Percentiles rank a stretch among this genome's conserved stretches.
phyloP scores from a whole-genome alignment of 345 rosid species.

The Aquilaria yunnanensis region DNA sequence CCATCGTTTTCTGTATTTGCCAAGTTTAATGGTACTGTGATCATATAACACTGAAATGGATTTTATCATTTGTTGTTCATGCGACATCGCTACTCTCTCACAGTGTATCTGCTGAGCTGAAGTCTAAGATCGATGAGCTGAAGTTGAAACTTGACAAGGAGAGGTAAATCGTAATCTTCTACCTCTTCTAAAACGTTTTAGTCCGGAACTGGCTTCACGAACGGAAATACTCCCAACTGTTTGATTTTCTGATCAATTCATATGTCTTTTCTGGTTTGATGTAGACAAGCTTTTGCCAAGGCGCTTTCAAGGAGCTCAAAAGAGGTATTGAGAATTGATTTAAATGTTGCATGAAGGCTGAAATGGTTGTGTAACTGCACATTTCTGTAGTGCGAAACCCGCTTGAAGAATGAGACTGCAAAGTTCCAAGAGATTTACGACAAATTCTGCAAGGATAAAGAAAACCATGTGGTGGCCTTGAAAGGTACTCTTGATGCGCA shows the following conservation, averaged over 20 bases:
- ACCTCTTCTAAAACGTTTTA: not conserved
- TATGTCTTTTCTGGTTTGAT: slow-evolving; percentile 6
- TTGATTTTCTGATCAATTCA: not conserved
- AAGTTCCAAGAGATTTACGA: slow-evolving; percentile 60
- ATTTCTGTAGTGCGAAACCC: slow-evolving; percentile 49
- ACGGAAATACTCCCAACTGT: not conserved
- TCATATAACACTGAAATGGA: no score
- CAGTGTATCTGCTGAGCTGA: slow-evolving; percentile 70
- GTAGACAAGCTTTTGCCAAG: slow-evolving; percentile 61
- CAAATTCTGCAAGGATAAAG: slow-evolving; percentile 64
- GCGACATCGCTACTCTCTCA: slow-evolving; percentile 6
- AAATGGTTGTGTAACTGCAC: slow-evolving; percentile 4
- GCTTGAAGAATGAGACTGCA: slow-evolving; percentile 56
- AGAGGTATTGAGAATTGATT: slow-evolving; percentile 41
- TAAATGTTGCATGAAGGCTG: not conserved
- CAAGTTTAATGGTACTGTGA: no score
- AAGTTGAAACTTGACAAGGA: slow-evolving; percentile 72
- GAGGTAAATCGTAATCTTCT: slow-evolving; percentile 37
- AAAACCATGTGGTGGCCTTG: slow-evolving; percentile 43
- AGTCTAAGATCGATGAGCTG: slow-evolving; percentile 61
- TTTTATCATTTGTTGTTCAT: no score
- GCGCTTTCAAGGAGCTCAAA: slow-evolving; percentile 70
- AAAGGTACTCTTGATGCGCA: slow-evolving; percentile 31
- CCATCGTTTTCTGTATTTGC: no score
- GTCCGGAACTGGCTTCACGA: not conserved